Evolutionary conservation across 768 basidiomycete genomes (phyloP), one percentile per base, ranked within the genome.

Genomic region (Russula emetica): DNA sequence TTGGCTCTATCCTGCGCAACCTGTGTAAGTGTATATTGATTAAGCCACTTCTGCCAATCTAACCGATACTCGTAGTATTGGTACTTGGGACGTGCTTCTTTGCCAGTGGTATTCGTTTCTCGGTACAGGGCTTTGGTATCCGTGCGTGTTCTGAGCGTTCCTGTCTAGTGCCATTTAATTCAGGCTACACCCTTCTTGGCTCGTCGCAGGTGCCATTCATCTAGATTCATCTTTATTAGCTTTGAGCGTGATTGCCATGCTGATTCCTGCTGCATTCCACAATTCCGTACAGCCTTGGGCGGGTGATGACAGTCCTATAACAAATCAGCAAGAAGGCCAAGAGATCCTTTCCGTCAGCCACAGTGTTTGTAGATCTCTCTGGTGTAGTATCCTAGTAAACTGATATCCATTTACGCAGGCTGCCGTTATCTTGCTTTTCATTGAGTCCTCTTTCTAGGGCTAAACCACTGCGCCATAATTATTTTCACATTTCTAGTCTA

Each of bases 51-150:
- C n/a, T 16, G 14, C 18, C 5, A 10, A 32, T 32, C 58, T 47
- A 13, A 36, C 40, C 66, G 24, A 62, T 26, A 44, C 55, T 56
- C 24, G 20, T 54, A 89, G 87, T 92, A 42, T 80, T 94, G 55
- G 85, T 94, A 20, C 79, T 93, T 32, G 92, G 92, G 54, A 92
- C 93, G 92, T 92, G 52, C 70, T 93, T 93, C 76, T 92, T 92
- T 68, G 90, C 88, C 28, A 91, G 90, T 61, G 90, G 90, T n/a
- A 75, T 85, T 57, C 82, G 82, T 68, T 92, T 84, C 71, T 87
- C 86, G n/a, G 87, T 91, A 68, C 91, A 92, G 75, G 90, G 86
- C 1, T 89, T 92, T 69, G 85, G 86, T 53, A 75, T 81, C 45
- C 85, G 90, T 90, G 67, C 71, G 88, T 78, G 55, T 64, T 42